phyloP scores from a whole-genome alignment of 805 yeast genomes.

The Candida dajiaensis region DNA sequence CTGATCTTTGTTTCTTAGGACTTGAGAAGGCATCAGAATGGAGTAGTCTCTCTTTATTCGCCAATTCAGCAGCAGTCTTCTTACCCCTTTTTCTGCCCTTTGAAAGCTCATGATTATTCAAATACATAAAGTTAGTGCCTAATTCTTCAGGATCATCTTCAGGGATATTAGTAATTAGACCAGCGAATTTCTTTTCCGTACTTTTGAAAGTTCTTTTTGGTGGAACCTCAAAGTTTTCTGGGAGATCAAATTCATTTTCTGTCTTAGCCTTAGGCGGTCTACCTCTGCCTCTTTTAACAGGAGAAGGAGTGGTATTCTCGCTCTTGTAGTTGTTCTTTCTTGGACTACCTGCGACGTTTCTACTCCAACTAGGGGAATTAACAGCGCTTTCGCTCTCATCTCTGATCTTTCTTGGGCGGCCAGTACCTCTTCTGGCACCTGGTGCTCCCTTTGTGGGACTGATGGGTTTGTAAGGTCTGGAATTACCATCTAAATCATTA shows the following conservation, averaged over 20 bases:
- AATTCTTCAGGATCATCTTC: conserved; percentile 2
- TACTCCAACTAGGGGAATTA: too few relatives aligned
- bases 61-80: conserved; percentile 1
- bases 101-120: conserved; percentile 1
- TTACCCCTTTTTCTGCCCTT: conserved; percentile 2
- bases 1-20: conserved; percentile 24
- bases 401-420: conserved; percentile 4
- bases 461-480: neutral
- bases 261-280: neutral
- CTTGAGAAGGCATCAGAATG: conserved; percentile 22
- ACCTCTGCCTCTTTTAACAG: neutral
- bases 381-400: neutral
- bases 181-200: neutral
- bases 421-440: neutral
- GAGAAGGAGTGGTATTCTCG: neutral
- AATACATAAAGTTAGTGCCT: conserved; percentile 7
- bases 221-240: neutral
- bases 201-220: conserved; percentile 1
- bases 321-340: neutral
- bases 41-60: conserved; percentile 6
- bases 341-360: neutral
- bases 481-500: conserved; percentile 1
- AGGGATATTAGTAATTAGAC: neutral
- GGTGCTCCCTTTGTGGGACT: neutral
- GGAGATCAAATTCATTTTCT: neutral